Percentiles rank a stretch among this genome's conserved stretches.
Conservation (phyloP, 352 stramenopile genomes). For the Aphanomyces astaci region DNA sequence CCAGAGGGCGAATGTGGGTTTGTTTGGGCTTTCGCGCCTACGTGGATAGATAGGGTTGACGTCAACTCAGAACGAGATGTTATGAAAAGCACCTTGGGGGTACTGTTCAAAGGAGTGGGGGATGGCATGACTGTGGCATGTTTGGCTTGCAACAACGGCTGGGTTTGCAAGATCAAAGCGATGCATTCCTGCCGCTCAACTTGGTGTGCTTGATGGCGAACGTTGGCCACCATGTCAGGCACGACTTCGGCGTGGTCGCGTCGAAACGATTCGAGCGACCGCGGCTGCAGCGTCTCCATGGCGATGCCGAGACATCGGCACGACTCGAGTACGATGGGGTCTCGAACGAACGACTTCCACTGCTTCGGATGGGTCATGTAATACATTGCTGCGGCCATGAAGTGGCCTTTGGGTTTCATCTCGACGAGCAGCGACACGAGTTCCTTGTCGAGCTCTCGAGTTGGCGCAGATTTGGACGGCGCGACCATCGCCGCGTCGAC, state of each 20-base stretch:
- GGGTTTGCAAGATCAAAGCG: constrained; percentile 13
- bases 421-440: not conserved
- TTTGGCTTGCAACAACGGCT: constrained; percentile 5
- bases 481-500: not conserved
- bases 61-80: not conserved
- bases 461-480: not conserved
- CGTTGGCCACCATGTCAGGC: constrained; percentile 12
- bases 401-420: constrained; percentile 14
- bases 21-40: not conserved
- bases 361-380: constrained; percentile 16
- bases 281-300: not conserved
- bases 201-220: not conserved
- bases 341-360: not conserved
- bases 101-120: no score
- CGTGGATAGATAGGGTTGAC: not conserved
- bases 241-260: not conserved
- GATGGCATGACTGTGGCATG: not conserved
- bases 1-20: not conserved
- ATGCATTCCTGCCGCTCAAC: constrained; percentile 11
- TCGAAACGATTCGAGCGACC: constrained; percentile 1
- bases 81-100: not conserved
- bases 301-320: constrained; percentile 5
- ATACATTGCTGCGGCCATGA: constrained; percentile 1
- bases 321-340: constrained; percentile 1
- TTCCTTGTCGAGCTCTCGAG: constrained; percentile 3